A percentile compares a stretch with the other conserved stretches of the same genome.
Conservation (phyloP, 2,329 filamentous ascomycete genomes). For the Alternaria triticimaculans region DNA sequence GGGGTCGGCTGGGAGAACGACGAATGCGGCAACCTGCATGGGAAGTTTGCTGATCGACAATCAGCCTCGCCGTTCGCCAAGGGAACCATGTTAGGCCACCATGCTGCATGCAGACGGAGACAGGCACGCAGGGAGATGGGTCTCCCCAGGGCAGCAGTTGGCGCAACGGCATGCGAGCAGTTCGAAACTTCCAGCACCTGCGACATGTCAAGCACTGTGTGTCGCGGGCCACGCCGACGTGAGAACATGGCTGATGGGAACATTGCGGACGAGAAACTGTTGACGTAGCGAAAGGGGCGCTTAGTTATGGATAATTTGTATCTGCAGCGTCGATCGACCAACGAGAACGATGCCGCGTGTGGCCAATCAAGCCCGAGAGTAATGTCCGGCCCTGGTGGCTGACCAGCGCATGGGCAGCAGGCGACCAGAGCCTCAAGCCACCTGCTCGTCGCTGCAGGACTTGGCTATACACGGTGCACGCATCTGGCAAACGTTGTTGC, state of each 20-base stretch:
- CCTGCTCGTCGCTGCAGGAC: constrained; percentile 15
- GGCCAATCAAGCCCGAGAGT: constrained; percentile 21
- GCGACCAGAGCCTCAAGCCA: constrained; percentile 28
- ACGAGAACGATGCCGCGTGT: constrained; percentile 11
- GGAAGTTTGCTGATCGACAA: constrained; percentile 11
- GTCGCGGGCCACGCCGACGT: neutral
- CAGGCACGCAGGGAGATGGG: neutral
- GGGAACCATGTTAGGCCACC: constrained; percentile 14
- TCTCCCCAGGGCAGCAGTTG: neutral
- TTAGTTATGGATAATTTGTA: constrained; percentile 7
- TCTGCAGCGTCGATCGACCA: constrained; percentile 19
- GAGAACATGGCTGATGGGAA: neutral
- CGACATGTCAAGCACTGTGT: neutral
- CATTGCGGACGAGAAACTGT: constrained; percentile 8
- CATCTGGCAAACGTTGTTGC: neutral
- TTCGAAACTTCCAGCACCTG: constrained; percentile 18
- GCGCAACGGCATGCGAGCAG: constrained; percentile 6
- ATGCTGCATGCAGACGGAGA: constrained; percentile 7
- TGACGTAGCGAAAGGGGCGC: constrained; percentile 23
- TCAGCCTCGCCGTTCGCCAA: constrained; percentile 12
- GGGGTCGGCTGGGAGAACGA: constrained; percentile 3
- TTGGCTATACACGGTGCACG: constrained; percentile 4
- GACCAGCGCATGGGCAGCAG: constrained; percentile 31
- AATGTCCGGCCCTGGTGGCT: constrained; percentile 26
- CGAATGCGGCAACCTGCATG: constrained; percentile 18